A percentile compares a stretch with the other conserved stretches of the same genome.
These are phyloP conservation scores for Aspergillus leporis DNA, from an alignment of 495 filamentous ascomycete species.

Conservation along the genomic window DNA sequence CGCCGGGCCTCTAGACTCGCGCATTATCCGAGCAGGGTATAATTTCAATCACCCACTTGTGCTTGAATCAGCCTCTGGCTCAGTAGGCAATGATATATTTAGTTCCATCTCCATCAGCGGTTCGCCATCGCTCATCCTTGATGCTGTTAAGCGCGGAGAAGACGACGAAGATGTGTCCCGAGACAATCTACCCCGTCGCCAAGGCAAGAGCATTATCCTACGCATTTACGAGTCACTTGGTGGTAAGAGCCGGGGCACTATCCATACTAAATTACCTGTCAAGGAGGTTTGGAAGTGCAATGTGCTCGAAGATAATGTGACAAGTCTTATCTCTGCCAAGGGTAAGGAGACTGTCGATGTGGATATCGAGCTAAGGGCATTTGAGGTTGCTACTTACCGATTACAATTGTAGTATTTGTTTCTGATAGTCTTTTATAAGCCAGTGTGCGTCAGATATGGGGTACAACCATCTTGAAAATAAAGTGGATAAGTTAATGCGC, in stretches of 20 bases:
- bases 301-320: conserved; percentile 61
- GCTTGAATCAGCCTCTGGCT: conserved; percentile 31
- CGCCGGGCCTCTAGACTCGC: conserved; percentile 62
- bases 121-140: conserved; percentile 67
- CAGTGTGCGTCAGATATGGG: not conserved
- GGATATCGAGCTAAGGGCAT: conserved; percentile 71
- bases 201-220: conserved; percentile 76
- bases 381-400: conserved; percentile 87
- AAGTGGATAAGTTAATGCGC: not conserved
- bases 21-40: conserved; percentile 78
- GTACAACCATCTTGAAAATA: not conserved
- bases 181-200: conserved; percentile 65
- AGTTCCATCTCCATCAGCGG: conserved; percentile 56
- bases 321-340: conserved; percentile 45
- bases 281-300: conserved; percentile 81
- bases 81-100: conserved; percentile 30
- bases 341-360: conserved; percentile 49
- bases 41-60: conserved; percentile 87
- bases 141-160: conserved; percentile 88
- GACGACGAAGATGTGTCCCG: conserved; percentile 87
- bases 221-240: conserved; percentile 92
- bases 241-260: conserved; percentile 66
- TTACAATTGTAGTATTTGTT: conserved; percentile 58
- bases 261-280: conserved; percentile 66
- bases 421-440: not conserved